These are phyloP conservation scores for Aspergillus saccharolyticus DNA, from an alignment of 495 filamentous ascomycete genomes.

Conservation along the genomic window DNA sequence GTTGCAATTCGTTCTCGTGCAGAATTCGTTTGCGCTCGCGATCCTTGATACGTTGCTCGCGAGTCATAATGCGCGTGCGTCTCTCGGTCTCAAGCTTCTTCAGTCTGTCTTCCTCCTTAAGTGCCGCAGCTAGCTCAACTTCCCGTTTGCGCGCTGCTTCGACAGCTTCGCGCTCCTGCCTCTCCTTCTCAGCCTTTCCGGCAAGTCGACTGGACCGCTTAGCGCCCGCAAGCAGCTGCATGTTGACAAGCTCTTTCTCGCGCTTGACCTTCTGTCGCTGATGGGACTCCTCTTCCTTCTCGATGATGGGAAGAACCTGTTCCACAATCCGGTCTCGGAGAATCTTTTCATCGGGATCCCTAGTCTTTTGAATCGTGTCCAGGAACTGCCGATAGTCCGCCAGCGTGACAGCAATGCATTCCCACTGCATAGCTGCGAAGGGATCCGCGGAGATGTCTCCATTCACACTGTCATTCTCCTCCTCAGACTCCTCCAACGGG, in stretches of 20 bases:
- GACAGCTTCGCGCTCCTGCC: constrained; percentile 60
- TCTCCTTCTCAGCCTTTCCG: constrained; percentile 71
- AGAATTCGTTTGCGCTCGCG: constrained; percentile 73
- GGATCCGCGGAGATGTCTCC: constrained; percentile 38
- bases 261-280: constrained; percentile 62
- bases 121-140: constrained; percentile 58
- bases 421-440: constrained; percentile 71
- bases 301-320: constrained; percentile 76
- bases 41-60: constrained; percentile 78
- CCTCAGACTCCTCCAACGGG: constrained; percentile 48
- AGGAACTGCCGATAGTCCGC: constrained; percentile 72
- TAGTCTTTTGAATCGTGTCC: constrained; percentile 61
- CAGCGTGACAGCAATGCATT: constrained; percentile 78
- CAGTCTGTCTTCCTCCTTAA: constrained; percentile 63
- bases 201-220: constrained; percentile 90
- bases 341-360: constrained; percentile 75
- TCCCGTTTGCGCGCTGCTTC: constrained; percentile 70
- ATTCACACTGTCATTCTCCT: constrained; percentile 41
- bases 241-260: constrained; percentile 72
- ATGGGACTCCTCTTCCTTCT: constrained; percentile 72
- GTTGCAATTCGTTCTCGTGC: constrained; percentile 77
- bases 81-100: constrained; percentile 69
- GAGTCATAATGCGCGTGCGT: constrained; percentile 74
- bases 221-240: constrained; percentile 83
- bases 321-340: constrained; percentile 63